A percentile compares a stretch with the other conserved stretches of the same genome.
Evolutionary conservation across 495 filamentous ascomycete species (phyloP).

Genomic region (Jackrogersella multiformis): DNA sequence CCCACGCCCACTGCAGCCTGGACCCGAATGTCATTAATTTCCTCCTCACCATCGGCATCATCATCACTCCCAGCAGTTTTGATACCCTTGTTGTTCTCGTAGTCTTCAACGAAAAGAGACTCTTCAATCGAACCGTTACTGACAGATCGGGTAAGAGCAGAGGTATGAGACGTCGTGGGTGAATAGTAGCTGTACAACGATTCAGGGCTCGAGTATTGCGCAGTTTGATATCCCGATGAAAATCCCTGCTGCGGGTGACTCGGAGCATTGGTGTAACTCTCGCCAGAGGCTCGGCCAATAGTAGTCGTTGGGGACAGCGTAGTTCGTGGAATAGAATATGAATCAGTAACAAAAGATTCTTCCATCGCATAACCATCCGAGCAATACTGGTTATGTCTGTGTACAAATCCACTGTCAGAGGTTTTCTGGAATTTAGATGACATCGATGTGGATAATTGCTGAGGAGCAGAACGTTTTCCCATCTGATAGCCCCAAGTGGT

Average conservation of each 20-base stretch:
- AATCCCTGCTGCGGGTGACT: neutral
- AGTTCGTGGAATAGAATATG: too few relatives aligned
- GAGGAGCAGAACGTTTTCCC: neutral
- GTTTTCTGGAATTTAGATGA: neutral
- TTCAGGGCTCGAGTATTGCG: neutral
- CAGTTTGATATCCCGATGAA: neutral
- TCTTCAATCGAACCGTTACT: neutral
- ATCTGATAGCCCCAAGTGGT: neutral
- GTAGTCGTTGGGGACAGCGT: neutral
- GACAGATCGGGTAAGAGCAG: neutral
- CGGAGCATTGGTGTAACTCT: neutral
- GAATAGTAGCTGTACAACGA: neutral
- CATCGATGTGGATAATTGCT: neutral
- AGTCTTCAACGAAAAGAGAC: conserved; percentile 3
- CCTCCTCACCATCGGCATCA: neutral
- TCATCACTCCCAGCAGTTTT: neutral
- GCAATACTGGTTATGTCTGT: neutral
- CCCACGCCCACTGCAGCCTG: neutral
- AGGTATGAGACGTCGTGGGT: neutral
- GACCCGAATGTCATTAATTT: neutral
- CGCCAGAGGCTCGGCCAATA: neutral
- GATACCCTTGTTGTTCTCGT: neutral
- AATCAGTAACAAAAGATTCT: neutral
- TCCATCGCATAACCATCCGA: neutral
- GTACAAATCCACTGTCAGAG: neutral